Base-by-base conservation (phyloP, 108 stramenopile species). In the Pseudonitzschia delicatissima region DNA sequence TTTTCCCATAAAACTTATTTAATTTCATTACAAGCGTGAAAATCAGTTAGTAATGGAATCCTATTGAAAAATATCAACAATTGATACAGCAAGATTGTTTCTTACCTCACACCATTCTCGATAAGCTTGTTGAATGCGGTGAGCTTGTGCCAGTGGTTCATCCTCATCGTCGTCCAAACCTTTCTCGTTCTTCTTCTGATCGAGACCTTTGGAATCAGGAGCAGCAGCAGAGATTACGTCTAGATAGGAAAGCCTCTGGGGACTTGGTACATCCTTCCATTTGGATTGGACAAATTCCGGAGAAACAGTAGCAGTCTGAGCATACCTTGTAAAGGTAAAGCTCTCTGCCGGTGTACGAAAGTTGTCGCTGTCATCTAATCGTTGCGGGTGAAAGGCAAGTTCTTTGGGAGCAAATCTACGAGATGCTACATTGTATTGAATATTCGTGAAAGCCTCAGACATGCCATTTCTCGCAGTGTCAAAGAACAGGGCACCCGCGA, bases 41-140 rank as follows among this genome's bases (percentile, higher is more conserved):
- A 39, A 39, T 8, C 37, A 11, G 37, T 39, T 8, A 39, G 37
- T 39, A 39, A 8, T 39, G 8, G n/a, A n/a, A 39, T 11, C 37
- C 11, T 8, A 39, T 39, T 39, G 6, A 6, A 39, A 39, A 39
- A 39, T 39, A 39, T 39, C 8, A 39, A 39, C 8, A 8, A 39
- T 39, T n/a, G 37, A 11, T 39, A 8, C 11, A 8, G 37, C 37
- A 8, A 11, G 8, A 39, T 39, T 39, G 37, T 45, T n/a, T 12
- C 45, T 45, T 45, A 45, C 45, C 5, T 59, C 34, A 21, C 58
- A 59, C 58, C 58, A 59, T 21, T 59, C 58, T 59, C 34, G 58
- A 59, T 59, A 59, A 8, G 35, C 58, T 59, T 59, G 34, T 36
- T 37, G 58, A 36, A 59, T 59, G 3, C 37, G 12, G 35, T 59